Evolutionary conservation across 2,329 filamentous ascomycete genomes (phyloP), one percentile per base, ranked within the genome.

Genomic region (Lachnellula suecica): DNA sequence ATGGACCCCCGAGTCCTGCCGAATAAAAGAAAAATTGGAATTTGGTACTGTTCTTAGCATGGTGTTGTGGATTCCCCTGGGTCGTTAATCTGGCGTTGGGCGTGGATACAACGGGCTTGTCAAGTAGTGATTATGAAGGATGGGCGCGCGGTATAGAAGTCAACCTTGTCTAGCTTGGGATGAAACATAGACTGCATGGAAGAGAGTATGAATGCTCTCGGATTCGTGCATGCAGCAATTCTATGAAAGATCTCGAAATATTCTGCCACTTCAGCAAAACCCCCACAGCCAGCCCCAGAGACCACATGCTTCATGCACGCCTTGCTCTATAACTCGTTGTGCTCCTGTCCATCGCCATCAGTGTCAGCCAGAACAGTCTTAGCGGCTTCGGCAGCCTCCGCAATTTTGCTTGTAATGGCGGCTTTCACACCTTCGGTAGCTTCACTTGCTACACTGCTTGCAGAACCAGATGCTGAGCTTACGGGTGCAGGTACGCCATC

Each of bases 401-500:
- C 77, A 43, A 81, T 63, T 64, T 75, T 77, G 57, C 72, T 73
- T 44, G 66, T 71, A 37, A 76, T 59, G 58, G 74, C 75, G 51
- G 71, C 72, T 51, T 63, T 65, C 45, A 66, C 57, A 61, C 62
- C 64, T 61, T 64, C 64, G 43, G 55, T 59, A 44, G 59, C 58
- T 27, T 54, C 46, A 24, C 56, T 56, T 44, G 54, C 57, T 47
- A 53, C 56, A 24, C 59, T 65, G 55, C 62, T 65, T 35, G 62
- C 62, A 68, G 47, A 24, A 37, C 27, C 31, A 37, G 56, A 49
- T 46, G 27, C 59, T 52, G 31, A 62, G 31, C 37, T 51, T 44
- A 61, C 60, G 25, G 66, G 65, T 43, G 65, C 71, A 48, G 63
- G 63, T 20, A 93, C 88, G 25, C 91, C 91, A 15, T 85, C 77